Base-by-base conservation (phyloP, 257 asterid genomes). In the Thymus mandschuricus region DNA sequence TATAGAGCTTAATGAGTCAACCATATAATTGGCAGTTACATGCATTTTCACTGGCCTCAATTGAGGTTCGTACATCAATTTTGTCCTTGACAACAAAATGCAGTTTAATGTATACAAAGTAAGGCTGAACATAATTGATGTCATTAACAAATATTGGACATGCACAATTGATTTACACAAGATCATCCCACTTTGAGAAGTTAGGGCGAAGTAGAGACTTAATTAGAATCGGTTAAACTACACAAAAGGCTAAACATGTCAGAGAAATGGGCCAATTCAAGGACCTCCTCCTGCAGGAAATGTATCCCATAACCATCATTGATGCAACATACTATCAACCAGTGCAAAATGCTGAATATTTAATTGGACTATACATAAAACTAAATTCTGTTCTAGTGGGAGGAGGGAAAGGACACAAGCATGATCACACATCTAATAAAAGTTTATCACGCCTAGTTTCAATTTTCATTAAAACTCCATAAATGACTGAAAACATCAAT, bases 21-120 rank as follows among this genome's bases (percentile, higher is more conserved):
- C 30, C 35, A 51, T 64, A 33, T 69, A 38, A 50, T 52, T 48
- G 66, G 5, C 58, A 15, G 62, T 71, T 74, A 63, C 60, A 68
- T 45, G 64, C 41, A 54, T 70, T 33, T 33, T 28, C 11, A 73
- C 38, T 13, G 54, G 61, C 62, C 56, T 69, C 63, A 21, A 51
- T 52, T 40, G 52, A 69, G 54, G 49, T 43, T 43, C 41, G 49
- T n/a, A 66, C 40, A 46, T 34, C 13, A 60, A 43, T 41, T 15
- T 46, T 55, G 12, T 66, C 66, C 66, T 31, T 65, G 64, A 70
- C 13, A 12, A 27, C 21, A 46, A 58, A 66, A 43, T 70, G 71
- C 34, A 50, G 51, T 50, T 46, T 4, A 33, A 60, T 60, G 43
- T 67, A 65, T 55, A 4, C 48, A 28, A 10, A 73, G 29, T 66